Percentiles rank a stretch among this genome's conserved stretches.
Evolutionary conservation across 2,329 filamentous ascomycete genomes (phyloP).

Genomic region (Pezicula radicicola): DNA sequence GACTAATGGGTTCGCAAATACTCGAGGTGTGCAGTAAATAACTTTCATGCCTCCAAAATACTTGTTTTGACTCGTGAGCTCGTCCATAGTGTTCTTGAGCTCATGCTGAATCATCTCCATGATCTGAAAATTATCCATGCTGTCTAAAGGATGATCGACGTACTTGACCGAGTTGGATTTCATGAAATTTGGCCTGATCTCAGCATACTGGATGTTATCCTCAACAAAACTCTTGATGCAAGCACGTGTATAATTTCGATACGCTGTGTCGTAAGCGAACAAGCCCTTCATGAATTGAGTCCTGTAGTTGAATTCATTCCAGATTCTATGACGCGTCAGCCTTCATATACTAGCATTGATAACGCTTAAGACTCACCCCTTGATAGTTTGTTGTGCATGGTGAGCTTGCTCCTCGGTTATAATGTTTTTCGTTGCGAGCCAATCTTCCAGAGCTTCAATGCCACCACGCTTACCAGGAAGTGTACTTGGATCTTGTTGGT

Average conservation of each 20-base stretch:
- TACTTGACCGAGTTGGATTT: constrained; percentile 54
- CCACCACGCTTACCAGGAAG: constrained; percentile 7
- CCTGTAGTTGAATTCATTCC: constrained; percentile 63
- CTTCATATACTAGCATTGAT: background rate
- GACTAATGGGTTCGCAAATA: constrained; percentile 48
- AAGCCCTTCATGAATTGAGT: constrained; percentile 73
- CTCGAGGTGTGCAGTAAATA: constrained; percentile 68
- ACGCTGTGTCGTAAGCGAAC: constrained; percentile 64
- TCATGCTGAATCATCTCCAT: constrained; percentile 58
- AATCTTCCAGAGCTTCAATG: constrained; percentile 39
- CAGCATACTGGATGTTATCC: constrained; percentile 69
- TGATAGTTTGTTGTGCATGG: constrained; percentile 39
- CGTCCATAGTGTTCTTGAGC: constrained; percentile 42
- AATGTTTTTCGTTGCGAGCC: constrained; percentile 60
- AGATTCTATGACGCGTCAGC: constrained; percentile 36
- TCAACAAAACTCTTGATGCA: constrained; percentile 60
- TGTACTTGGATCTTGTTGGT: no score
- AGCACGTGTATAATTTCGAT: constrained; percentile 54
- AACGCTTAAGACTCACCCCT: constrained; percentile 43
- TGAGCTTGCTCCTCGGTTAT: constrained; percentile 61
- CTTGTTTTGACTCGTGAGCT: constrained; percentile 33
- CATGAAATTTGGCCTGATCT: constrained; percentile 69
- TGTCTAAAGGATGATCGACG: constrained; percentile 48
- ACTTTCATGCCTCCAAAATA: constrained; percentile 65
- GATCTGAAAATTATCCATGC: constrained; percentile 54